Base-by-base conservation (phyloP, 2,329 filamentous ascomycete genomes). In the Verticillium albo-atrum region DNA sequence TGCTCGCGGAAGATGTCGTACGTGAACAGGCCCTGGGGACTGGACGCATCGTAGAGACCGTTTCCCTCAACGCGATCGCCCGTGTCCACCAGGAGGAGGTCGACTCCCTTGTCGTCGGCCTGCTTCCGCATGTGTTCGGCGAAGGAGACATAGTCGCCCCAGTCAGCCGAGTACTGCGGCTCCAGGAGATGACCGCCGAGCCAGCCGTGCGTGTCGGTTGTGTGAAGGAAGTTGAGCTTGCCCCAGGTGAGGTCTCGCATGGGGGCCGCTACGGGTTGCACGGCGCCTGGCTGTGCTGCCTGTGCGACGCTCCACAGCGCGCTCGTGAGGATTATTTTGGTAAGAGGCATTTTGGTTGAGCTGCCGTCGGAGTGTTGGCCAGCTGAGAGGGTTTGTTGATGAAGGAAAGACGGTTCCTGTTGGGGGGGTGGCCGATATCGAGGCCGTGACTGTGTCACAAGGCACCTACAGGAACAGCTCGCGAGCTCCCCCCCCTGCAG, bases 101-200 rank as follows among this genome's bases (percentile, higher is more conserved):
- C 95, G 28, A 85, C 85, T 52, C 92, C 92, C 57, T 88, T 82
- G 1, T 86, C 83, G 69, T 97, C 90, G 58, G 92, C 92, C 69
- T 85, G 88, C 65, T 86, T 82, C 59, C 86, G 89, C 81, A 99
- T 86, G 70, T 94, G 92, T 35, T 89, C 81, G 34, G 92, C 86
- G 71, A 99, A 97, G 6, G 94, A 97, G 68, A 98, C 84, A 74
- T 98, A 99, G 76, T 99, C 95, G 60, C 95, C 95, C 92, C 95
- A 98, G 74, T 99, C 95, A 54, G 92, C 94, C 6, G 91, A 93
- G 75, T 96, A 99, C 61, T 95, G 94, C 3, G 92, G 82, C 88
- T 99, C 95, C 78, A 93, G 89, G 5, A 98, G 77, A 79, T 99
- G 95, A 1, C 95, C 95, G 10, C 87, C 92, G 70, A 96, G 88